Evolutionary conservation across 768 basidiomycete species (phyloP).

Genomic region (Antrodiella citrinella): DNA sequence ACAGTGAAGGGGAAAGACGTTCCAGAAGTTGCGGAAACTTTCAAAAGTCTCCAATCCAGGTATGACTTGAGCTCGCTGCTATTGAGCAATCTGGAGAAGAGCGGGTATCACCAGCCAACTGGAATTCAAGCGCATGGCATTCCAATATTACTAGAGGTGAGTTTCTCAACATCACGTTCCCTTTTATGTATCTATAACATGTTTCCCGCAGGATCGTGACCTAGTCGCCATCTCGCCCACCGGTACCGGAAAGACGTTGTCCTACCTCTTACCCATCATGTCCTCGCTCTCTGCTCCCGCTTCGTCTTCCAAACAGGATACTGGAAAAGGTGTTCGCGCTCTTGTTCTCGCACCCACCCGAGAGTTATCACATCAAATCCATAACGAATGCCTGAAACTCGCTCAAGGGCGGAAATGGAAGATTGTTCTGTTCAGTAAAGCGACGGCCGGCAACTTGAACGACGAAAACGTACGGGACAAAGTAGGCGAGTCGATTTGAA

Average conservation of each 20-base stretch:
- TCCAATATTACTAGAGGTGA: conserved; percentile 73
- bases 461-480: conserved; percentile 66
- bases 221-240: conserved; percentile 94
- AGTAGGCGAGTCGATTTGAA: conserved; percentile 51
- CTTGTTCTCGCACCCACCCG: conserved; percentile 86
- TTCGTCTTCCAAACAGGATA: conserved; percentile 34
- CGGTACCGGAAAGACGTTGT: conserved; percentile 93
- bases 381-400: conserved; percentile 81
- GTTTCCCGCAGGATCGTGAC: conserved; percentile 55
- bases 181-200: not conserved
- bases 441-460: conserved; percentile 76
- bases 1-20: conserved; percentile 66
- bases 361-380: conserved; percentile 93
- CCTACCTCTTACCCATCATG: conserved; percentile 84
- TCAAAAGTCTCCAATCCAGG: conserved; percentile 49
- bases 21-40: conserved; percentile 49
- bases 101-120: conserved; percentile 62
- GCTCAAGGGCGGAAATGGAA: conserved; percentile 80
- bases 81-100: conserved; percentile 52
- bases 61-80: conserved; percentile 54
- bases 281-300: conserved; percentile 47
- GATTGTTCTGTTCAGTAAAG: conserved; percentile 78
- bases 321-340: conserved; percentile 60
- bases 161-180: conserved; percentile 13
- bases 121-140: conserved; percentile 76